Base-by-base conservation (phyloP, 2,329 filamentous ascomycete species). In the Golovinomyces cichoracearum region DNA sequence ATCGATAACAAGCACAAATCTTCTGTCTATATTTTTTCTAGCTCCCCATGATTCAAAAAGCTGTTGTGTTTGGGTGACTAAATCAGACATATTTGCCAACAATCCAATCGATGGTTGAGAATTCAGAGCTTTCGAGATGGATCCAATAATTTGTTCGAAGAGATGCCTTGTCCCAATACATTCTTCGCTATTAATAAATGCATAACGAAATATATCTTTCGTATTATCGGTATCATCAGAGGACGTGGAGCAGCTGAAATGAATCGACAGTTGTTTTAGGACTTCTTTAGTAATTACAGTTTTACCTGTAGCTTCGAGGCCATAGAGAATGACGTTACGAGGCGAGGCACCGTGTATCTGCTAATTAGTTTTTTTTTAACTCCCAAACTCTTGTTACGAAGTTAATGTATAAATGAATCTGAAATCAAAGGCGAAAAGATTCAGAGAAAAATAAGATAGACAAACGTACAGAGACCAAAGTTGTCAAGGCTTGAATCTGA, bases 301-400 rank as follows among this genome's bases (percentile, higher is more conserved):
- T 65, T 95, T 95, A 37, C 85, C 88, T 0, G 86, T 93, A 1
- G 84, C 80, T 57, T 86, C 78, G 26, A 85, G 74, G 47, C 90
- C 90, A 62, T 95, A 78, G 45, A 92, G 63, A 21, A 94, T 76
- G 10, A 94, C 62, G 51, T 82, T 81, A 49, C 51, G 53, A 45
- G 52, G 45, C 33, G 52, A 49, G 21, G 53, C 55, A 5, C 49
- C 51, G 49, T 49, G 40, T 31, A 52, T 49, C 53, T 53, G 45
- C 19, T 35, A n/a, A n/a, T 21, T 9, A 41, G 19, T 27, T 13
- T 10, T 21, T 10, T 17, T 13, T 25, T 4, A 26, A 22, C 25
- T n/a, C n/a, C n/a, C n/a, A n/a, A n/a, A n/a, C n/a, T n/a, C n/a
- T n/a, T n/a, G n/a, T n/a, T n/a, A n/a, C n/a, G n/a, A n/a, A n/a